These are phyloP conservation scores for Macrotyloma uniflorum DNA, from an alignment of 306 rosid species.

Conservation along the genomic window DNA sequence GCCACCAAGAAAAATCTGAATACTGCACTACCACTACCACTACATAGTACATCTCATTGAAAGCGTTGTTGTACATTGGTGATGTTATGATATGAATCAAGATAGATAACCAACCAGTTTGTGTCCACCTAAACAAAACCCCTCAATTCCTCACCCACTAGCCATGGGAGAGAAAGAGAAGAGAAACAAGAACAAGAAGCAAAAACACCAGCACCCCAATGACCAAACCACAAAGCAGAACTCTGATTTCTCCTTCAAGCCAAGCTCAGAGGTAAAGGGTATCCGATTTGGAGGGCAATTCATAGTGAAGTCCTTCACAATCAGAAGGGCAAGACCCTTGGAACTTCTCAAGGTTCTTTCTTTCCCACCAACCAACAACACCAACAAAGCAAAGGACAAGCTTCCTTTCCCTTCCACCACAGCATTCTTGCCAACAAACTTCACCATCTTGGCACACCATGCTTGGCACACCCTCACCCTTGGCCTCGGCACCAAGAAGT, in stretches of 20 bases:
- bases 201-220: constrained; percentile 87
- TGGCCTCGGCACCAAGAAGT: constrained; percentile 93
- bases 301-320: constrained; percentile 91
- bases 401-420: constrained; percentile 83
- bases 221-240: constrained; percentile 67
- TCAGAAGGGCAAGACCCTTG: constrained; percentile 75
- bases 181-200: constrained; percentile 75
- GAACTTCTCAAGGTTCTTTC: constrained; percentile 81
- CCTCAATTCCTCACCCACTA: constrained; percentile 14
- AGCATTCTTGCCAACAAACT: constrained; percentile 87
- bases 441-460: constrained; percentile 95
- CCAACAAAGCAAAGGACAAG: constrained; percentile 35
- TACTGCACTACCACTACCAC: background rate
- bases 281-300: constrained; percentile 94
- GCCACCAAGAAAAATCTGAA: background rate
- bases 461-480: constrained; percentile 97
- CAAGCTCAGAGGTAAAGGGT: constrained; percentile 85
- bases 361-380: constrained; percentile 60
- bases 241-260: constrained; percentile 93
- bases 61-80: constrained; percentile 30
- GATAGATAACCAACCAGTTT: constrained; percentile 33
- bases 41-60: constrained; percentile 21
- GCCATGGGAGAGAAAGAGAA: constrained; percentile 71
- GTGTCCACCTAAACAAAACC: constrained; percentile 25
- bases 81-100: constrained; percentile 38